Conservation (phyloP, 805 yeast species). For the Scheffersomyces stipitis region DNA sequence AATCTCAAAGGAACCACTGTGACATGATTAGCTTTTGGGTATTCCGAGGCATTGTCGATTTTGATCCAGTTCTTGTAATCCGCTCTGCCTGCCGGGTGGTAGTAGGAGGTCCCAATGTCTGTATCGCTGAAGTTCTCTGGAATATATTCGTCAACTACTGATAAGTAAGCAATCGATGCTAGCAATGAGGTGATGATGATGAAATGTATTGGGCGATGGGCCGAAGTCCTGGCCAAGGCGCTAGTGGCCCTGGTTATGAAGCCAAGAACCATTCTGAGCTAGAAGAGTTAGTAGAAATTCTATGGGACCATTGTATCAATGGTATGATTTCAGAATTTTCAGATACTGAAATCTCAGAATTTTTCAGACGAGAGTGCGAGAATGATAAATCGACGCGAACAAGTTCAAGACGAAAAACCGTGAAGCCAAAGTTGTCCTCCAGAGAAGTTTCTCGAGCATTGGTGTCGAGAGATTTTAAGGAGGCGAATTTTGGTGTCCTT, state of each 20-base stretch:
- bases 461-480: too few species aligned
- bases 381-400: too few species aligned
- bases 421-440: too few species aligned
- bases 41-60: constrained; percentile 41
- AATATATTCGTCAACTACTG: constrained; percentile 67
- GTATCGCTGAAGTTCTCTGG: constrained; percentile 43
- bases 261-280: too few species aligned
- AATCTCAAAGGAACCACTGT: constrained; percentile 60
- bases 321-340: too few species aligned
- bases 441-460: too few species aligned
- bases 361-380: too few species aligned
- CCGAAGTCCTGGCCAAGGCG: constrained; percentile 57
- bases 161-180: constrained; percentile 78
- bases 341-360: too few species aligned
- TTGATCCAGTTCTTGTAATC: constrained; percentile 48
- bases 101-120: constrained; percentile 27
- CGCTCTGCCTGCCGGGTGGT: constrained; percentile 36
- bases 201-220: constrained; percentile 84
- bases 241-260: constrained; percentile 31
- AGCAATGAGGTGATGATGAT: constrained; percentile 68
- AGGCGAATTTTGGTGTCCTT: too few species aligned
- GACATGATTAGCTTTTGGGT: constrained; percentile 45
- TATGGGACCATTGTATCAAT: too few species aligned
- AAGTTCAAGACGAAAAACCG: too few species aligned
- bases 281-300: too few species aligned